These are phyloP conservation scores for Penicillium nordicum DNA, from an alignment of 2,329 filamentous ascomycete species.

Conservation along the genomic window DNA sequence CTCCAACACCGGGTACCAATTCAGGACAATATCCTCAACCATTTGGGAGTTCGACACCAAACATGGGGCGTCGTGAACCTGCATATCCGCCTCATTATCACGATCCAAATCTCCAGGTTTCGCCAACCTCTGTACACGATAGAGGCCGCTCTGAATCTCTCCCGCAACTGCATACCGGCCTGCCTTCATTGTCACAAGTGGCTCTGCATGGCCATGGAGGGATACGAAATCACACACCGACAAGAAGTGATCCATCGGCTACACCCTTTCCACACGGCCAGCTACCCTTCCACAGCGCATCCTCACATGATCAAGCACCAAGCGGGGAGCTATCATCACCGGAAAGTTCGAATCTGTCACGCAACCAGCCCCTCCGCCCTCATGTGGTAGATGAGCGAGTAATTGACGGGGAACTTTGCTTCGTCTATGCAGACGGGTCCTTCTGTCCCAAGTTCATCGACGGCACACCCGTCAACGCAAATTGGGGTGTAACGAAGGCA, in stretches of 20 bases:
- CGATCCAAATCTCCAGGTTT: constrained; percentile 17
- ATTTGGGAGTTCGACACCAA: constrained; percentile 19
- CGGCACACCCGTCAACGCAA: constrained; percentile 80
- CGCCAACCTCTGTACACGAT: constrained; percentile 17
- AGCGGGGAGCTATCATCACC: constrained; percentile 16
- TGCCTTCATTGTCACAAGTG: constrained; percentile 34
- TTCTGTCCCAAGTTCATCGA: constrained; percentile 81
- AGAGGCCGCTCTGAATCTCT: constrained; percentile 20
- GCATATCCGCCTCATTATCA: constrained; percentile 20
- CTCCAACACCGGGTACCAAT: constrained; percentile 29
- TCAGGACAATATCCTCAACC: constrained; percentile 29
- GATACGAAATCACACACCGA: constrained; percentile 20
- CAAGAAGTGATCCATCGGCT: constrained; percentile 20
- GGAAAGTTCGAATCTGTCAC: constrained; percentile 12
- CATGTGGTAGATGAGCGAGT: constrained; percentile 42
- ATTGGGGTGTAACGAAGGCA: constrained; percentile 91
- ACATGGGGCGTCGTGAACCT: constrained; percentile 16
- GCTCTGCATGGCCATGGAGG: constrained; percentile 23
- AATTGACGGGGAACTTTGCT: constrained; percentile 72
- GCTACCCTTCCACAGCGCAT: constrained; percentile 15
- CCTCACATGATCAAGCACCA: constrained; percentile 14
- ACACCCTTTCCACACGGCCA: constrained; percentile 19
- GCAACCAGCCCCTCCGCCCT: constrained; percentile 23
- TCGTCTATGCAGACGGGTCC: constrained; percentile 80
- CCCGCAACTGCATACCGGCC: constrained; percentile 18